Conservation (phyloP, 2,329 filamentous ascomycete species). For the Cytospora leucostoma region DNA sequence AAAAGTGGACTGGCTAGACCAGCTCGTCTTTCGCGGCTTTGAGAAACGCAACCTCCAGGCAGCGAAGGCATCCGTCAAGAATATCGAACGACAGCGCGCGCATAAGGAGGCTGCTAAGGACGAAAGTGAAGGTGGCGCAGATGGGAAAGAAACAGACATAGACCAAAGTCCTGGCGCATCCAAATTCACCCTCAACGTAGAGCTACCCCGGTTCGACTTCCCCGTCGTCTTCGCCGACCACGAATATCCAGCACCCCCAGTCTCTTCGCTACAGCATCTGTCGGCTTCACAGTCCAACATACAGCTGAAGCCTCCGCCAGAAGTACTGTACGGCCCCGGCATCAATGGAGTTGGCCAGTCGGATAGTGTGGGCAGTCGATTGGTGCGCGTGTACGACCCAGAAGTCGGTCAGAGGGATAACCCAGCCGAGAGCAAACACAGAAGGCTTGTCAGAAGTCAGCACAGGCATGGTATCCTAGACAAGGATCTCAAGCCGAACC, state of each 20-base stretch:
- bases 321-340: slow-evolving; percentile 87
- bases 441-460: slow-evolving; percentile 86
- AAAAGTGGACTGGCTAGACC: slow-evolving; percentile 91
- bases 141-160: slow-evolving; percentile 40
- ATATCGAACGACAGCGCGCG: slow-evolving; percentile 51
- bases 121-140: slow-evolving; percentile 40
- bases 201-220: slow-evolving; percentile 93
- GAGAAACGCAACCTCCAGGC: slow-evolving; percentile 73
- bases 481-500: slow-evolving; percentile 92
- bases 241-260: slow-evolving; percentile 82
- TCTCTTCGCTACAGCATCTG: slow-evolving; percentile 71
- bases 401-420: slow-evolving; percentile 89
- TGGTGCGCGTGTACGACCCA: slow-evolving; percentile 89
- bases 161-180: slow-evolving; percentile 50
- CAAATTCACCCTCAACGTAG: slow-evolving; percentile 82
- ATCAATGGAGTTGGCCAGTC: slow-evolving; percentile 69
- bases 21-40: slow-evolving; percentile 86
- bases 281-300: slow-evolving; percentile 67
- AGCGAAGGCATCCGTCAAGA: slow-evolving; percentile 64
- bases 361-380: slow-evolving; percentile 54
- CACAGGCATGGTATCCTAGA: slow-evolving; percentile 90
- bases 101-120: slow-evolving; percentile 38
- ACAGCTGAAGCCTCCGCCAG: slow-evolving; percentile 76
- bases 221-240: slow-evolving; percentile 93
- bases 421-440: slow-evolving; percentile 92